These are phyloP conservation scores for Tremellales sp. DNA, from an alignment of 1,284 basidiomycete species.

Conservation along the genomic window DNA sequence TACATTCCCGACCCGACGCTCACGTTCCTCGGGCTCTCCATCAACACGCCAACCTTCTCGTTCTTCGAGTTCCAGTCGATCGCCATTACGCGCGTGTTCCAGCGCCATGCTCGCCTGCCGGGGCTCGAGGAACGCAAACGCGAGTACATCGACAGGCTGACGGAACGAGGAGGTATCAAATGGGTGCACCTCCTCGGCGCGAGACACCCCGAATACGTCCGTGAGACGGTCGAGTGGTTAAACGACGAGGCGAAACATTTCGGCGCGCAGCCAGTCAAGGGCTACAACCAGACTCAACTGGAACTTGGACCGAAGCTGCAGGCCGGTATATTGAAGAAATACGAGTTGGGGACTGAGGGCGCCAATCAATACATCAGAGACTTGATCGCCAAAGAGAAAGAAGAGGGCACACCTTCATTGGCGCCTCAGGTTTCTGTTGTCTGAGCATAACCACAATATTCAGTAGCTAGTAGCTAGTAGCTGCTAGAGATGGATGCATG, in stretches of 20 bases:
- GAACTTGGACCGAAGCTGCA: no score
- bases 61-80: slow-evolving; percentile 39
- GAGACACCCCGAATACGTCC: slow-evolving; percentile 25
- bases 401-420: no score
- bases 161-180: slow-evolving; percentile 22
- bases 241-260: slow-evolving; percentile 25
- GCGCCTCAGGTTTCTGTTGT: no score
- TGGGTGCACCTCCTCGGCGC: slow-evolving; percentile 33
- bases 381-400: no score
- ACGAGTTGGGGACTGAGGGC: no score
- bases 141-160: slow-evolving; percentile 15
- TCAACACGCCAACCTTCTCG: slow-evolving; percentile 34
- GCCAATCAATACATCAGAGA: no score
- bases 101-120: slow-evolving; percentile 28
- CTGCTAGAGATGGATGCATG: no score
- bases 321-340: no score
- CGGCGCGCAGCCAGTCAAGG: slow-evolving; percentile 22
- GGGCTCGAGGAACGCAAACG: slow-evolving; percentile 5
- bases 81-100: slow-evolving; percentile 27
- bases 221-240: slow-evolving; percentile 34
- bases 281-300: slow-evolving; percentile 27
- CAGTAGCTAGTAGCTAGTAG: no score
- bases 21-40: slow-evolving; percentile 42
- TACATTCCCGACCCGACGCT: slow-evolving; percentile 56
- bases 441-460: no score